Evolutionary conservation across 1,284 basidiomycete genomes (phyloP).

Genomic region (Puccinia polysora): DNA sequence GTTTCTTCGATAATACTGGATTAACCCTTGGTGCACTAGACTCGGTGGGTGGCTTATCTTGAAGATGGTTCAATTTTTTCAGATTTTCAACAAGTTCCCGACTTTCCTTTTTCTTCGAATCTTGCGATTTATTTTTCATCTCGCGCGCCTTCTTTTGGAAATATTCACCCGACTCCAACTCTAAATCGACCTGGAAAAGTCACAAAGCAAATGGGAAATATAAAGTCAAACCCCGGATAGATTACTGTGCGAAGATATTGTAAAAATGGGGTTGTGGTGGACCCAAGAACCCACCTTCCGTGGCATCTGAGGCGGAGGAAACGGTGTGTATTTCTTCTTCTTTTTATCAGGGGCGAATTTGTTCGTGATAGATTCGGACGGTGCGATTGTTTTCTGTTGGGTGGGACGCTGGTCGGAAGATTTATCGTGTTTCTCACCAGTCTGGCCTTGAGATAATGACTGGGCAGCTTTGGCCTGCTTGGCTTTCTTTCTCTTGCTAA

Average conservation of each 20-base stretch:
- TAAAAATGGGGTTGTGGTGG: background rate
- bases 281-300: slow-evolving; percentile 64
- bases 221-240: background rate
- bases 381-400: slow-evolving; percentile 3
- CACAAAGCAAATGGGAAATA: background rate
- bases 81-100: slow-evolving; percentile 6
- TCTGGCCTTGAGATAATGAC: background rate
- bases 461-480: slow-evolving; percentile 71
- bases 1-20: slow-evolving; percentile 6
- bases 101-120: slow-evolving; percentile 6
- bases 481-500: slow-evolving; percentile 86
- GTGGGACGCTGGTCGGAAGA: too few relatives aligned
- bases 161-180: slow-evolving; percentile 94
- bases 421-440: too few relatives aligned
- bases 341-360: slow-evolving; percentile 54
- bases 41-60: background rate
- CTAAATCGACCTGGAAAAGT: slow-evolving; percentile 71
- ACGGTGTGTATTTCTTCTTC: slow-evolving; percentile 98
- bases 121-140: background rate
- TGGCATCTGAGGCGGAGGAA: slow-evolving; percentile 89
- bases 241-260: background rate
- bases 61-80: slow-evolving; percentile 7
- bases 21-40: background rate
- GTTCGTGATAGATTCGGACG: slow-evolving; percentile 43
- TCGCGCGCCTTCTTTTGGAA: slow-evolving; percentile 67